Evolutionary conservation across 768 basidiomycete genomes (phyloP).

Genomic region (Boletus sp.): DNA sequence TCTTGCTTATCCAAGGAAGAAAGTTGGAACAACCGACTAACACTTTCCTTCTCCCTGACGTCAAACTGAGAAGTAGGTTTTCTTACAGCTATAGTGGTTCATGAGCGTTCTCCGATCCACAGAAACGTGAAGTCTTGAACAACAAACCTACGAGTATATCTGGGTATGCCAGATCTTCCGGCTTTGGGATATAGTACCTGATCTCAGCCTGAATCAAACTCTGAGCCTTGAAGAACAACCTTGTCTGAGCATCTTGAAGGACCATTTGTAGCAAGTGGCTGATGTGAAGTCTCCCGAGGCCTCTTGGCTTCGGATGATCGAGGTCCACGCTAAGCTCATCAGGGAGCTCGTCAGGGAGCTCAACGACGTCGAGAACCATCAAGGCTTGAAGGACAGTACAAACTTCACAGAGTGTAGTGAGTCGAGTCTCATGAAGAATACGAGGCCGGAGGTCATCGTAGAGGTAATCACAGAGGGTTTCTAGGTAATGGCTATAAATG

Average conservation of each 20-base stretch:
- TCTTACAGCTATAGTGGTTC: slow-evolving; percentile 38
- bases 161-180: slow-evolving; percentile 84
- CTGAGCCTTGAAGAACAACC: slow-evolving; percentile 95
- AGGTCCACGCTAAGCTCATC: slow-evolving; percentile 39
- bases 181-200: slow-evolving; percentile 71
- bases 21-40: slow-evolving; percentile 65
- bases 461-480: slow-evolving; percentile 87
- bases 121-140: neutral
- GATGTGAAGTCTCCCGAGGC: slow-evolving; percentile 67
- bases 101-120: slow-evolving; percentile 2
- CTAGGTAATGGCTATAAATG: slow-evolving; percentile 73
- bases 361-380: slow-evolving; percentile 84
- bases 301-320: slow-evolving; percentile 35
- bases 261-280: slow-evolving; percentile 83
- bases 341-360: slow-evolving; percentile 28
- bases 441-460: slow-evolving; percentile 95
- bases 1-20: slow-evolving; percentile 71
- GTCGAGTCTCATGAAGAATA: slow-evolving; percentile 87
- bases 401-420: slow-evolving; percentile 87
- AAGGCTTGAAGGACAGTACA: slow-evolving; percentile 95
- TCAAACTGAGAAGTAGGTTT: slow-evolving; percentile 43
- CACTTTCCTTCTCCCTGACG: slow-evolving; percentile 64
- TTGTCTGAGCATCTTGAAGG: slow-evolving; percentile 92
- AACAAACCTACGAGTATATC: slow-evolving; percentile 69
- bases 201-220: slow-evolving; percentile 88